These are phyloP conservation scores for Eutrema salsugineum DNA, from an alignment of 441 rosid genomes.

Conservation along the genomic window DNA sequence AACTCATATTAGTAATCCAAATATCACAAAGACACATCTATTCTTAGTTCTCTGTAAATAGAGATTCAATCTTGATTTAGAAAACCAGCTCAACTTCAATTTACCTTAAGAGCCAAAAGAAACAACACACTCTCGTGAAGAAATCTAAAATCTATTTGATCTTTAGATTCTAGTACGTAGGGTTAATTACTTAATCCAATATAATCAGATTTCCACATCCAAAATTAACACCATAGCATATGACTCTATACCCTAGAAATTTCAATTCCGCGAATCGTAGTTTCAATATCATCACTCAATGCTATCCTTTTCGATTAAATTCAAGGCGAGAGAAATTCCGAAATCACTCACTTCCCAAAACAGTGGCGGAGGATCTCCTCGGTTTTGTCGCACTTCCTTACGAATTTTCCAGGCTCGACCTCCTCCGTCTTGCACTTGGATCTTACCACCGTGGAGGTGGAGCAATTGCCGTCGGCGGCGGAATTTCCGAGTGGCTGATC, in stretches of 20 bases:
- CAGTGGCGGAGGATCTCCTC: constrained; percentile 69
- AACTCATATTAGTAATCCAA: background rate
- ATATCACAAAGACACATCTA: background rate
- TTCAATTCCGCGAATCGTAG: background rate
- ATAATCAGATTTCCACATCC: background rate
- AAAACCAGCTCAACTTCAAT: background rate
- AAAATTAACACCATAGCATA: background rate
- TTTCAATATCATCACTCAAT: background rate
- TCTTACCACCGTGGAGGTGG: constrained; percentile 55
- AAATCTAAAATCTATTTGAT: background rate
- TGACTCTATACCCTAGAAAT: background rate
- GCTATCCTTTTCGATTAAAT: background rate
- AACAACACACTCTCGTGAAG: background rate
- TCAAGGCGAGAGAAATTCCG: background rate
- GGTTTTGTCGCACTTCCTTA: constrained; percentile 80
- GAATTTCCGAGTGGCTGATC: constrained; percentile 4
- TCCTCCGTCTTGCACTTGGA: constrained; percentile 78
- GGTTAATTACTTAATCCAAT: background rate
- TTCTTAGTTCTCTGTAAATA: background rate
- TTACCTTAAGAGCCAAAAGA: background rate
- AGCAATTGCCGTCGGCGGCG: constrained; percentile 36
- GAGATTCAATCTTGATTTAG: background rate
- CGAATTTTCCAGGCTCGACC: constrained; percentile 79
- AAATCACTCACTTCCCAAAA: constrained; percentile 53
- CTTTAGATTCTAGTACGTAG: background rate